Evolutionary conservation across 148 eudicot genomes (phyloP).

Genomic region (Vaccinium myrtillus): DNA sequence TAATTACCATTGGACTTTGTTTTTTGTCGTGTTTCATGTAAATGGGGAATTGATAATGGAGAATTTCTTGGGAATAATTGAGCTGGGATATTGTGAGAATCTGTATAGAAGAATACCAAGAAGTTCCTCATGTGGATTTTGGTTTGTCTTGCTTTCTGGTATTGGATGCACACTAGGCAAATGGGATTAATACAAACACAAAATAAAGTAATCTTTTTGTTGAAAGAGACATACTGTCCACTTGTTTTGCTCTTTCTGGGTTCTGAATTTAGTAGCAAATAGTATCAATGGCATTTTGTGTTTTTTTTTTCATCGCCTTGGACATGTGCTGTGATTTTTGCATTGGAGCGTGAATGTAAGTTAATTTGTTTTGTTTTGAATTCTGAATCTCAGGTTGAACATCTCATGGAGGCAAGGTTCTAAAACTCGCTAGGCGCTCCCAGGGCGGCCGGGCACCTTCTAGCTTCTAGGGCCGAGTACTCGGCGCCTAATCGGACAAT

Average conservation of each 20-base stretch:
- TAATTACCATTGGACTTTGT: not conserved
- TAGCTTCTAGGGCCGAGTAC: too few relatives aligned
- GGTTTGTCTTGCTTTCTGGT: not conserved
- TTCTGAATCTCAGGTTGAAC: conserved; percentile 72
- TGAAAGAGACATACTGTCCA: not conserved
- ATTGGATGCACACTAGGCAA: too few relatives aligned
- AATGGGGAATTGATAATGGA: not conserved
- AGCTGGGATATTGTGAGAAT: not conserved
- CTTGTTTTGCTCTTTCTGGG: not conserved
- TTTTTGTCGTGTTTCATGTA: not conserved
- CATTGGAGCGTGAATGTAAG: not conserved
- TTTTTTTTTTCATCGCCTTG: not conserved
- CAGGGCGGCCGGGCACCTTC: too few relatives aligned
- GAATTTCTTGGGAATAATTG: not conserved
- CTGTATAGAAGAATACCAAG: not conserved
- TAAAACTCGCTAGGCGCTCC: too few relatives aligned
- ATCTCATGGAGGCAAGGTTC: conserved; percentile 95
- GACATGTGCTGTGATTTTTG: not conserved
- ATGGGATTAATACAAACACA: not conserved
- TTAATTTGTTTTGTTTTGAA: not conserved
- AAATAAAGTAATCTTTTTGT: not conserved
- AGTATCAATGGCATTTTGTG: not conserved
- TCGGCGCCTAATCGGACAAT: too few relatives aligned
- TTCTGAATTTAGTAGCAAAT: not conserved
- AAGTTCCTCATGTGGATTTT: not conserved